phyloP scores from a whole-genome alignment of 2,329 filamentous ascomycete species.

The Aspergillus puulaauensis region DNA sequence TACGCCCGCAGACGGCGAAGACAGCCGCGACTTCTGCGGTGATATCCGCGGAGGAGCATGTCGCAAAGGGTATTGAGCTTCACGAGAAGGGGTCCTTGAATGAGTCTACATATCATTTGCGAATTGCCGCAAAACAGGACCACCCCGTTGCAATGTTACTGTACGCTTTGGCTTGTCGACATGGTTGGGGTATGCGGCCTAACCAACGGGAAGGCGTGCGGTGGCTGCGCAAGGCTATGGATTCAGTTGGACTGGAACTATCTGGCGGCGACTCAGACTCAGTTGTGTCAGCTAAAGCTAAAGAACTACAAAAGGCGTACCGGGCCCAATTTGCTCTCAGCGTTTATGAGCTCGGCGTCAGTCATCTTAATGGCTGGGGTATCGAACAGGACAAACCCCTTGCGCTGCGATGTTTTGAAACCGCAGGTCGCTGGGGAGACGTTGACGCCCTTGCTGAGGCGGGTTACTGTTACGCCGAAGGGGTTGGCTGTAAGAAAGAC shows the following conservation, averaged over 20 bases:
- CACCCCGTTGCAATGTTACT: slow-evolving; percentile 93
- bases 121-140: slow-evolving; percentile 80
- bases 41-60: slow-evolving; percentile 71
- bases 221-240: slow-evolving; percentile 89
- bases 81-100: slow-evolving; percentile 85
- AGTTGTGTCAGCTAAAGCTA: slow-evolving; percentile 53
- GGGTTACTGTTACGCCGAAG: slow-evolving; percentile 93
- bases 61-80: slow-evolving; percentile 83
- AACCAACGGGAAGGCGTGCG: slow-evolving; percentile 87
- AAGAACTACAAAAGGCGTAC: slow-evolving; percentile 70
- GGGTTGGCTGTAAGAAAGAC: slow-evolving; percentile 92
- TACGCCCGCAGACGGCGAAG: slow-evolving; percentile 39
- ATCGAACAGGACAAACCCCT: slow-evolving; percentile 88
- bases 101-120: slow-evolving; percentile 94
- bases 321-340: slow-evolving; percentile 93
- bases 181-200: slow-evolving; percentile 96
- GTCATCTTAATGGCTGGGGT: slow-evolving; percentile 98
- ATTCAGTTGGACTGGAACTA: slow-evolving; percentile 77
- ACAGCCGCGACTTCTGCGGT: slow-evolving; percentile 27
- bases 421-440: slow-evolving; percentile 93
- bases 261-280: slow-evolving; percentile 71
- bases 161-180: slow-evolving; percentile 89
- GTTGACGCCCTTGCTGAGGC: slow-evolving; percentile 91
- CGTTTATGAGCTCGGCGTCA: slow-evolving; percentile 94
- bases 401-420: slow-evolving; percentile 91